Evolutionary conservation across 495 filamentous ascomycete genomes (phyloP), one percentile per base, ranked within the genome.

Genomic region (Hyphodiscus hymeniophilus): DNA sequence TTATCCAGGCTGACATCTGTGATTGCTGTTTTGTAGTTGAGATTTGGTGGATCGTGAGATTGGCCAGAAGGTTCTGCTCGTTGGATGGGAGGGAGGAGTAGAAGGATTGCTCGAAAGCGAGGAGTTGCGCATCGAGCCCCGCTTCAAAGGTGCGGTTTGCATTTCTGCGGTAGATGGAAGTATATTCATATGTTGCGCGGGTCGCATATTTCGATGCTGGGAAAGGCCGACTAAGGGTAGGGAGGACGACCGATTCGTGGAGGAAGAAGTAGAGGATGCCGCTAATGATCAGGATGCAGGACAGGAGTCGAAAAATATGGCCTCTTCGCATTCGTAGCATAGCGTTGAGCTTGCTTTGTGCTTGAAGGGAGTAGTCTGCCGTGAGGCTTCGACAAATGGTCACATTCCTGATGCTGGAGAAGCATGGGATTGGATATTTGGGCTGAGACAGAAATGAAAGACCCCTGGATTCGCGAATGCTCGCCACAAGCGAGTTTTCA

Each of bases 21-120:
- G 22, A 10, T 13, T 7, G 34, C 13, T 39, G 2, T 21, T 42
- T 21, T 18, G 26, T 13, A 21, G 13, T 17, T 7, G 11, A 4
- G 7, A 50, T 10, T 31, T 50, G 47, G 32, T 32, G 36, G 17
- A 50, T 50, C 22, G 38, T 33, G 12, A 12, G 36, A n/a, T 50
- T 50, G 10, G 47, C 47, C 15, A 32, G 20, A 7, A 42, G 18
- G 28, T 18, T 17, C 7, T 34, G 38, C 4, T 8, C 3, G 1
- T 22, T 31, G 11, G 16, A 13, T 4, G 47, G 13, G n/a, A 50
- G 26, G 20, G 36, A n/a, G 8, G 18, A 10, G 31, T 35, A 21
- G 15, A 17, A 16, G 10, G 7, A 13, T 10, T 15, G 17, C 17
- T 42, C 47, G 39, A 43, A 24, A 20, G 11, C 13, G 4, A 22